phyloP scores from a whole-genome alignment of 1,139 yeast genomes.

The Pichia inconspicua region DNA sequence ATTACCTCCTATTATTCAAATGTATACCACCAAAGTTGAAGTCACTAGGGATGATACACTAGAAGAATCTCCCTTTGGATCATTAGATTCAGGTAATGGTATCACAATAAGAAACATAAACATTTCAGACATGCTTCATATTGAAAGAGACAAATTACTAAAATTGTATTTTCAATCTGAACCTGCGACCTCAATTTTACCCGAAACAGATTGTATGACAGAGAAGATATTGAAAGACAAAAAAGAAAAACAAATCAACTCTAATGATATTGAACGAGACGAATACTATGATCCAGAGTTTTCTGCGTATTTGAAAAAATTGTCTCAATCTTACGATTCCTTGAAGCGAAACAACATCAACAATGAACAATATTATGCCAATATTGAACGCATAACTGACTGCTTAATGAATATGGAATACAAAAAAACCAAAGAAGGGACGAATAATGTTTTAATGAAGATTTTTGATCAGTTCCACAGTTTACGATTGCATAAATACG shows the following conservation, averaged over 20 bases:
- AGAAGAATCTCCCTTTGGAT: constrained; percentile 13
- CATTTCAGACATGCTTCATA: constrained; percentile 6
- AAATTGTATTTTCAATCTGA: constrained; percentile 4
- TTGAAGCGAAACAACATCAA: constrained; percentile 2
- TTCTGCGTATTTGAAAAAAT: not conserved
- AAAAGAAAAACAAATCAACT: not conserved
- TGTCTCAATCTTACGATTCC: constrained; percentile 5
- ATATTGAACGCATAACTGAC: constrained; percentile 4
- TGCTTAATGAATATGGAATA: not conserved
- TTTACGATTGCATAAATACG: constrained; percentile 3
- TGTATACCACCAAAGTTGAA: constrained; percentile 23
- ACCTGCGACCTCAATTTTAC: not conserved
- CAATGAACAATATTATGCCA: not conserved
- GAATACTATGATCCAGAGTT: not conserved
- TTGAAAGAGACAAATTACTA: constrained; percentile 3
- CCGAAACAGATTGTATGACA: not conserved
- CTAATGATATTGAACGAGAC: not conserved
- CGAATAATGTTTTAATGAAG: constrained; percentile 4
- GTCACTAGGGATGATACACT: constrained; percentile 23
- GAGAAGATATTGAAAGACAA: not conserved
- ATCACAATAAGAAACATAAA: constrained; percentile 3
- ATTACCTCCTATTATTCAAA: constrained; percentile 22
- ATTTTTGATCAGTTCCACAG: constrained; percentile 12
- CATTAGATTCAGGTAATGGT: constrained; percentile 1
- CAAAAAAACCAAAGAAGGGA: not conserved